These are phyloP conservation scores for Dipodascus geniculatus DNA, from an alignment of 805 yeast species.

Conservation along the genomic window DNA sequence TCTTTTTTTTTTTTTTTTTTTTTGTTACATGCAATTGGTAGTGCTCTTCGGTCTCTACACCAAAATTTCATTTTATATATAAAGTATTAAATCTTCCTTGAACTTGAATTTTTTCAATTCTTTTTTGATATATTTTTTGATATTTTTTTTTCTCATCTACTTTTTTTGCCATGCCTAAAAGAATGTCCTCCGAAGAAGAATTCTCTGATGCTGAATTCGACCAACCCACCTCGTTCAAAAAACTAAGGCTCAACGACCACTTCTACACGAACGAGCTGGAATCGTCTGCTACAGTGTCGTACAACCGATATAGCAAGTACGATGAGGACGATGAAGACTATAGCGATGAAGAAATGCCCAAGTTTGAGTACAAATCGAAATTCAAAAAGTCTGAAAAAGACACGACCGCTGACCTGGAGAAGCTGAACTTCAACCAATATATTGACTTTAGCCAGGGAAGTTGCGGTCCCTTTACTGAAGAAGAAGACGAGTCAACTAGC, in stretches of 20 bases:
- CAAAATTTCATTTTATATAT: not conserved
- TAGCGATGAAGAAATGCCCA: conserved; percentile 4
- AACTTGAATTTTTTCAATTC: not conserved
- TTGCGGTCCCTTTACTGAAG: not conserved
- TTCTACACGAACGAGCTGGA: not conserved
- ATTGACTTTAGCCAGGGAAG: not conserved
- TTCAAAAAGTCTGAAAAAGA: not conserved
- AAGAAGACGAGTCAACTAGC: not conserved
- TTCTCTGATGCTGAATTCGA: conserved; percentile 1
- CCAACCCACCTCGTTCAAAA: not conserved
- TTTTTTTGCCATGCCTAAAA: not conserved
- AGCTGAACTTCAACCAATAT: not conserved
- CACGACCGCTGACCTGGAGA: not conserved
- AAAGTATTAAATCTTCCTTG: not conserved
- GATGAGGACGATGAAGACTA: not conserved
- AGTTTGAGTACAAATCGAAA: not conserved
- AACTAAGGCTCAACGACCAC: not conserved
- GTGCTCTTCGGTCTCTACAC: not conserved
- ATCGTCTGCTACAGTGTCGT: not conserved
- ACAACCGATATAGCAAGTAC: not conserved
- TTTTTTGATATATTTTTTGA: not conserved
- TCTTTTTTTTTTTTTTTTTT: not conserved
- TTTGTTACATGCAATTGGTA: not conserved
- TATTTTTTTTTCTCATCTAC: not conserved
- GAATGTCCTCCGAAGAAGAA: not conserved